Conservation (phyloP, 441 rosid genomes). For the Euphorbia celastroides region DNA sequence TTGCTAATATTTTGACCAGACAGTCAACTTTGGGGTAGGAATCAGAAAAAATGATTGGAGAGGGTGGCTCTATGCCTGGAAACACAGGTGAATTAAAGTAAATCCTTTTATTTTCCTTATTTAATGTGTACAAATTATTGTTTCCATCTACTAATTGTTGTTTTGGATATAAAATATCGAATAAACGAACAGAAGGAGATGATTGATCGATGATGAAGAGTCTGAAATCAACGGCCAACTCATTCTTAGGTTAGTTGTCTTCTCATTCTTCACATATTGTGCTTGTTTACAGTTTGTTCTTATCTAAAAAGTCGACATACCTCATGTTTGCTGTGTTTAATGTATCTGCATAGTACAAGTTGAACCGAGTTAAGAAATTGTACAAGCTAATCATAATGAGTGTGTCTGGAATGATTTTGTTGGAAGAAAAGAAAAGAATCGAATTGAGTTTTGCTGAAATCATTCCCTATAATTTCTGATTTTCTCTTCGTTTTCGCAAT, state of each 20-base stretch:
- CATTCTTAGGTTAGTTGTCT: not conserved
- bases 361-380: not conserved
- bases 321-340: too few species aligned
- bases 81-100: not conserved
- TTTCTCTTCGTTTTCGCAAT: not conserved
- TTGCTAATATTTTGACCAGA: not conserved
- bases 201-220: not conserved
- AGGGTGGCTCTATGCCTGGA: not conserved
- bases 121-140: not conserved
- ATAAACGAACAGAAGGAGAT: not conserved
- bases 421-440: too few species aligned
- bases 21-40: not conserved
- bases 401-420: too few species aligned
- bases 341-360: not conserved
- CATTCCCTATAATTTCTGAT: not conserved
- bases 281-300: not conserved
- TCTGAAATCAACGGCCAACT: not conserved
- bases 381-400: not conserved
- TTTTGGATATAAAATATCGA: not conserved
- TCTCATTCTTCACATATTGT: not conserved
- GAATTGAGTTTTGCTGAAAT: too few species aligned
- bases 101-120: not conserved
- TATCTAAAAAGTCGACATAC: not conserved
- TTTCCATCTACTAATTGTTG: not conserved
- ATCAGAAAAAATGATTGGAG: not conserved